Base-by-base conservation (phyloP, 2,329 filamentous ascomycete species). In the Penicillium sp. region DNA sequence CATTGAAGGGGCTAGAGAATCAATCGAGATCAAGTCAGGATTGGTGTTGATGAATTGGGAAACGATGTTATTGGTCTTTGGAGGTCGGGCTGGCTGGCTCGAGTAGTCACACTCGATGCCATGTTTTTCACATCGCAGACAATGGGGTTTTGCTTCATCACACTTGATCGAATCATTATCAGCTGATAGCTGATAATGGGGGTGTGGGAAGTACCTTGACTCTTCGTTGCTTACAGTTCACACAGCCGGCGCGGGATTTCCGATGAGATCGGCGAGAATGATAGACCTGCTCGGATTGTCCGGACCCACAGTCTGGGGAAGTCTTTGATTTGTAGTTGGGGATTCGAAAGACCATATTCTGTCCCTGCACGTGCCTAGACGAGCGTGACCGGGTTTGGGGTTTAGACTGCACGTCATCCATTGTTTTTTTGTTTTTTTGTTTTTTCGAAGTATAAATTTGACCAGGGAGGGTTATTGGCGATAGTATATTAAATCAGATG, bases 211-310 rank as follows among this genome's bases (percentile, higher is more conserved):
- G 21, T 69, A 74, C 71, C 65, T 75, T 75, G 36, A 75, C 67
- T 60, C 68, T 62, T 25, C 72, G 67, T 25, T 65, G 65, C 61
- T 75, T 75, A 58, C 72, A 75, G 41, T 66, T 68, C 34, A 57
- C 55, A 53, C 72, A 75, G 8, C 73, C 72, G 25, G 58, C 62
- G 16, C 71, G 67, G 39, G 72, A 75, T 59, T 74, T 74, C 34
- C 66, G 70, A 63, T 75, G 72, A 2, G 70, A 36, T 39, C 65
- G 66, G 23, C 72, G 69, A 39, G 71, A 29, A 55, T 71, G 70
- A 52, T 65, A 73, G 40, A 59, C 55, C 27, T 54, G 59, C 16
- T 64, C 65, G 15, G 48, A 31, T 11, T 43, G 31, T 11, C 55
- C 19, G n/a, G 46, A 44, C 29, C 50, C 55, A 38, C 54, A 53